Evolutionary conservation across 2,329 filamentous ascomycete species (phyloP).

Genomic region (Aschersonia sp.): DNA sequence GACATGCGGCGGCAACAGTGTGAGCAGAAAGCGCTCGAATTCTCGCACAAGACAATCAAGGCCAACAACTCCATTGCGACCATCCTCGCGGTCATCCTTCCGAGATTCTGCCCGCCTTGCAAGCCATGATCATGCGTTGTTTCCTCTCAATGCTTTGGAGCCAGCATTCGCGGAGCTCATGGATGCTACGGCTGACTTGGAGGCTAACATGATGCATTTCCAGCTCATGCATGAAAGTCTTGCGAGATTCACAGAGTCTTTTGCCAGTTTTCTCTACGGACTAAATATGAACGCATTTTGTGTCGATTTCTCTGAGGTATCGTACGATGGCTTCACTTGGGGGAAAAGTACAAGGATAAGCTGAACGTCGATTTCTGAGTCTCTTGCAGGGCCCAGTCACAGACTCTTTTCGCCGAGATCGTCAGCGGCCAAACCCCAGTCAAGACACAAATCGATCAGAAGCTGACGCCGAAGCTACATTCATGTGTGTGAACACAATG

Average conservation of each 20-base stretch:
- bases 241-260: slow-evolving; percentile 86
- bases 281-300: slow-evolving; percentile 99
- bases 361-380: background rate
- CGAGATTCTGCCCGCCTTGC: slow-evolving; percentile 55
- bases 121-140: slow-evolving; percentile 34
- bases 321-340: background rate
- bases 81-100: slow-evolving; percentile 78
- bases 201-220: slow-evolving; percentile 95
- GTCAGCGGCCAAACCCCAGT: slow-evolving; percentile 37
- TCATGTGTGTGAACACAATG: slow-evolving; percentile 44
- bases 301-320: slow-evolving; percentile 88
- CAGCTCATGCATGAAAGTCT: slow-evolving; percentile 94
- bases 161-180: slow-evolving; percentile 85
- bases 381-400: slow-evolving; percentile 54
- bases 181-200: slow-evolving; percentile 87
- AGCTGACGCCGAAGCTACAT: slow-evolving; percentile 59
- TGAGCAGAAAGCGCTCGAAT: slow-evolving; percentile 29
- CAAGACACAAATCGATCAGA: slow-evolving; percentile 14
- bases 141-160: slow-evolving; percentile 71
- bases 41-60: slow-evolving; percentile 54
- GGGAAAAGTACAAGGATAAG: too few relatives aligned
- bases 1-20: slow-evolving; percentile 7
- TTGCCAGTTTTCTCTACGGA: slow-evolving; percentile 88
- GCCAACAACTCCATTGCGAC: slow-evolving; percentile 82
- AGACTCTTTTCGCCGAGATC: slow-evolving; percentile 64